phyloP scores from a whole-genome alignment of 441 rosid species.

The Arabidopsis hybrid region DNA sequence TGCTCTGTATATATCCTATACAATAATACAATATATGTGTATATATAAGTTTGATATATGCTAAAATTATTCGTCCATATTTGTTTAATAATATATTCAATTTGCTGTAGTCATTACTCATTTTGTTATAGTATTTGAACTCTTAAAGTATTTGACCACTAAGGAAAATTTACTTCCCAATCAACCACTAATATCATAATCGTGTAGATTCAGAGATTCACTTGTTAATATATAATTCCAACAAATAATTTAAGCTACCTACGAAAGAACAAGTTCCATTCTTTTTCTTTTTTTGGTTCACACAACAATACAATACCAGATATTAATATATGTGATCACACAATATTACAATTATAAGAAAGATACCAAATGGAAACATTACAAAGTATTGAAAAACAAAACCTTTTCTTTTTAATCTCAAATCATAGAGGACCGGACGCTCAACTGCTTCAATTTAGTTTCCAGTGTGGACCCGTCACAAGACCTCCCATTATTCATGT shows the following conservation, averaged over 20 bases:
- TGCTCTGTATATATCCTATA: background rate
- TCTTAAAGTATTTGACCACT: background rate
- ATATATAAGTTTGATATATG: background rate
- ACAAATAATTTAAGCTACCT: conserved; percentile 13
- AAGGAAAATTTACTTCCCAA: background rate
- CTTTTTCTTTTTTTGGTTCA: background rate
- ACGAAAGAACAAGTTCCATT: background rate
- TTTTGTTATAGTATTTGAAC: background rate
- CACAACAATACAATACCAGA: conserved; percentile 32
- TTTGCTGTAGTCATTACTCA: background rate
- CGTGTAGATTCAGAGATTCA: background rate
- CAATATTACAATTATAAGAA: conserved; percentile 30
- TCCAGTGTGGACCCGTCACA: conserved; percentile 47
- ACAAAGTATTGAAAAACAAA: conserved; percentile 17
- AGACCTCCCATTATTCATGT: conserved; percentile 33
- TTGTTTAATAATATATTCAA: background rate
- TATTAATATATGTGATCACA: conserved; percentile 10
- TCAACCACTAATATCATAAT: conserved; percentile 9
- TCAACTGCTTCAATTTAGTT: conserved; percentile 41
- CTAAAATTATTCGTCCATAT: background rate
- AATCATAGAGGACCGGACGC: conserved; percentile 46
- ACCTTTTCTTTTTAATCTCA: conserved; percentile 28
- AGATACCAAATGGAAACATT: conserved; percentile 25
- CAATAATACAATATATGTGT: background rate
- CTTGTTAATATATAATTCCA: background rate